phyloP scores from a whole-genome alignment of 2,329 filamentous ascomycete genomes.

The Pseudogymnoascus sp. region DNA sequence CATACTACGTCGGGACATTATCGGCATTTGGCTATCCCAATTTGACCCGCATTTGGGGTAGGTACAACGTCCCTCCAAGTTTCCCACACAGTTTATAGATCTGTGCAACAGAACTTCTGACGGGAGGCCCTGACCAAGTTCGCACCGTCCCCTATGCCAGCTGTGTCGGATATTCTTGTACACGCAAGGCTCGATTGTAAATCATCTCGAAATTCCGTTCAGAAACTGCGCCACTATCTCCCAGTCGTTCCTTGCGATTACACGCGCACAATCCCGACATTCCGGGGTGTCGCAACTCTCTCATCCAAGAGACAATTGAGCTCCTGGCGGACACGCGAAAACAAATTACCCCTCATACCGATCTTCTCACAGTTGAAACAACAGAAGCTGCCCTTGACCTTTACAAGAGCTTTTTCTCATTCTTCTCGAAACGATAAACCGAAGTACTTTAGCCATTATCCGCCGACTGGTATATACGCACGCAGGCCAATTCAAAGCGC shows the following conservation, averaged over 20 bases:
- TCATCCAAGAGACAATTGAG: constrained; percentile 1
- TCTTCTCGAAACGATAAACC: neutral
- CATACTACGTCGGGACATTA: neutral
- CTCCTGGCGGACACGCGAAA: neutral
- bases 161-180: neutral
- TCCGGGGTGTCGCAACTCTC: neutral
- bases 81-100: neutral
- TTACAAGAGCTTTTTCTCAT: neutral
- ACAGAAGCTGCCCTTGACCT: neutral
- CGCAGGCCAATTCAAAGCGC: neutral
- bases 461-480: neutral
- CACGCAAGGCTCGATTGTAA: neutral
- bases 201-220: neutral
- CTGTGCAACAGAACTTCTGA: constrained; percentile 3
- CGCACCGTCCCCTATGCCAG: constrained; percentile 1
- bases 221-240: neutral
- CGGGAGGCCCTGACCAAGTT: neutral
- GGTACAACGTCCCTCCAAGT: neutral
- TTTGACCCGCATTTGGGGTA: neutral
- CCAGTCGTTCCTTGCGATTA: neutral
- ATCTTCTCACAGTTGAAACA: neutral
- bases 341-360: neutral
- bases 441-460: neutral
- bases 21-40: neutral
- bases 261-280: constrained; percentile 1